Evolutionary conservation across 2,329 filamentous ascomycete genomes (phyloP), one percentile per base, ranked within the genome.

Genomic region (Cercospora zeae-maydis): DNA sequence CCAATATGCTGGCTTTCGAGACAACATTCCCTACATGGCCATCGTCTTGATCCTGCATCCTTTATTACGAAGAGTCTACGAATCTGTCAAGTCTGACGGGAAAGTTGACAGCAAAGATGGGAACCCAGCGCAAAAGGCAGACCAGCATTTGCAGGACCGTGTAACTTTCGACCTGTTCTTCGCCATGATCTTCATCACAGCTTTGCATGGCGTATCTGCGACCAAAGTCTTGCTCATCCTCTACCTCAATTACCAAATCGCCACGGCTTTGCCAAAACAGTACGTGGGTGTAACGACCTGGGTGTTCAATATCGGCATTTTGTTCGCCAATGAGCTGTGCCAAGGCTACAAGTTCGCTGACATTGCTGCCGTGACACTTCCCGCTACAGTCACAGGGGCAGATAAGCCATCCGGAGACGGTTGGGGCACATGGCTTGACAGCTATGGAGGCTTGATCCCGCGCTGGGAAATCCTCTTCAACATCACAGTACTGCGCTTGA

Each of bases 391-490:
- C 21, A 73, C 77, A 9, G 70, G 76, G 21, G 69, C 76, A 0
- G 77, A 79, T 1, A 75, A 80, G 9, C 24, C 61, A 10, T 42
- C 51, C 4, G 63, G 53, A n/a, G 59, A 60, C 11, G 79, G 81
- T 19, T 88, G 88, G 81, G 92, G 87, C 7, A 79, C 81, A 47
- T 90, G 85, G 80, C 79, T 98, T 14, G 95, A 99, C 77, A 82
- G 83, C 58, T 88, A 89, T 67, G 87, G 91, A 7, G 95, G 95
- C 0, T 79, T 99, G n/a, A 87, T 96, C 74, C 82, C 88, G 0
- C 85, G 93, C 63, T 99, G 95, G 95, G 92, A 98, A 75, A 88
- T 99, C n/a, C 83, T 97, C 4, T 99, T 99, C 83, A 99, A 99
- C 73, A 86, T 99, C 65, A 97, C 93, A 2, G 88, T 98, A 27